phyloP scores from a whole-genome alignment of 2,329 filamentous ascomycete genomes.

The Dothiorella sarmentorum region DNA sequence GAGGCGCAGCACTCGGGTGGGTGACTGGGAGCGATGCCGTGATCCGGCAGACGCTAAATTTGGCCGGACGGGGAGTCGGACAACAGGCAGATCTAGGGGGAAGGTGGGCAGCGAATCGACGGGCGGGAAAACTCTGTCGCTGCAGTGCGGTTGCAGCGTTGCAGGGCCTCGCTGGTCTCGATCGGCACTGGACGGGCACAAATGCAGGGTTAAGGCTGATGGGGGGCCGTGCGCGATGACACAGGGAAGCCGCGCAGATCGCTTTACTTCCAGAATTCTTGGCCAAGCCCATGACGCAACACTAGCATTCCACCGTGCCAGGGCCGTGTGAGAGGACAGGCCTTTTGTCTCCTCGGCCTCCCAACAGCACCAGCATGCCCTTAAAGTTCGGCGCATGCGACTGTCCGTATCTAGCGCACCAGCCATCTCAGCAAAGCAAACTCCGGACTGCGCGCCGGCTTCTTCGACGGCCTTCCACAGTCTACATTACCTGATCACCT shows the following conservation, averaged over 20 bases:
- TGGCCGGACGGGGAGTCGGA: constrained; percentile 63
- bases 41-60: constrained; percentile 56
- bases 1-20: constrained; percentile 11
- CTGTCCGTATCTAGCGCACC: constrained; percentile 1
- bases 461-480: constrained; percentile 15
- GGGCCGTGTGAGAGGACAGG: neutral
- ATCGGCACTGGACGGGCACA: constrained; percentile 14
- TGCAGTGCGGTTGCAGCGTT: constrained; percentile 3
- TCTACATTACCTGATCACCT: constrained; percentile 14
- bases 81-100: constrained; percentile 66
- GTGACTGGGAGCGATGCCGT: neutral
- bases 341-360: constrained; percentile 1
- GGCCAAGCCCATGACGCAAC: constrained; percentile 17
- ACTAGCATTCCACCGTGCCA: constrained; percentile 5
- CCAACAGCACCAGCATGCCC: neutral
- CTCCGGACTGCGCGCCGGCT: neutral
- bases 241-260: constrained; percentile 15
- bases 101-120: constrained; percentile 8
- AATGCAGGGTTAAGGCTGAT: constrained; percentile 16
- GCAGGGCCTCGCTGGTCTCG: constrained; percentile 11
- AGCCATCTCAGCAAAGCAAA: neutral
- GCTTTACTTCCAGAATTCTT: constrained; percentile 17
- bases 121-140: constrained; percentile 7
- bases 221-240: neutral
- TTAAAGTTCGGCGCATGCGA: constrained; percentile 14